These are phyloP conservation scores for Cyanodermella asteris DNA, from an alignment of 2,329 filamentous ascomycete species.

Conservation along the genomic window DNA sequence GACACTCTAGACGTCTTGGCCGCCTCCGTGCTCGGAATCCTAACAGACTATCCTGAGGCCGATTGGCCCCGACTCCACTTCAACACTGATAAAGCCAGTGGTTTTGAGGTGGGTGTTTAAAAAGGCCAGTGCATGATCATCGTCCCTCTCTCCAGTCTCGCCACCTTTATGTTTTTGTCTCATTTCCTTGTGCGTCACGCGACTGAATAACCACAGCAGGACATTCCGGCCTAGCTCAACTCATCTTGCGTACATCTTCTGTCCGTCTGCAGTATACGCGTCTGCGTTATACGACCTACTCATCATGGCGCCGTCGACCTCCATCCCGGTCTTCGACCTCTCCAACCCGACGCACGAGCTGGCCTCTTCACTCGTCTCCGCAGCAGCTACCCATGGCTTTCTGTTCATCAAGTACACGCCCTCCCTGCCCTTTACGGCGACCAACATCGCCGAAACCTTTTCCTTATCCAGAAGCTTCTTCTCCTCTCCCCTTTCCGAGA, in stretches of 20 bases:
- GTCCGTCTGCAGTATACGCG: not conserved
- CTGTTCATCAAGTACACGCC: slow-evolving; percentile 66
- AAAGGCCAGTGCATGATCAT: not conserved
- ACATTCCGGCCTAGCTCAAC: not conserved
- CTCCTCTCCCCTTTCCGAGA: slow-evolving; percentile 44
- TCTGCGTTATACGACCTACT: not conserved
- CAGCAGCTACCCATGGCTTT: slow-evolving; percentile 68
- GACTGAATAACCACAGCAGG: not conserved
- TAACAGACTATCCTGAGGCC: no score
- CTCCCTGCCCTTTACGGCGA: slow-evolving; percentile 42
- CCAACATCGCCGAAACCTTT: slow-evolving; percentile 51
- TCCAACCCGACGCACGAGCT: slow-evolving; percentile 34
- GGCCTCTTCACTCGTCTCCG: slow-evolving; percentile 54
- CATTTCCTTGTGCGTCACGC: no score
- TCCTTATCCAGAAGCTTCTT: slow-evolving; percentile 56
- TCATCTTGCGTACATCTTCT: not conserved
- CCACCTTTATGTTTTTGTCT: not conserved
- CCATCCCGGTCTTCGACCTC: slow-evolving; percentile 69
- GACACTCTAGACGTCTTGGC: no score
- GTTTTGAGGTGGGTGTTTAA: not conserved
- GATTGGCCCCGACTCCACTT: no score
- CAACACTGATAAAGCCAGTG: no score
- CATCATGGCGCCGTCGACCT: slow-evolving; percentile 1
- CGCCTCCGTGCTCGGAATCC: no score
- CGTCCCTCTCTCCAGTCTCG: not conserved